phyloP scores from a whole-genome alignment of 805 yeast species.

The Saccharomyces eubayanus region DNA sequence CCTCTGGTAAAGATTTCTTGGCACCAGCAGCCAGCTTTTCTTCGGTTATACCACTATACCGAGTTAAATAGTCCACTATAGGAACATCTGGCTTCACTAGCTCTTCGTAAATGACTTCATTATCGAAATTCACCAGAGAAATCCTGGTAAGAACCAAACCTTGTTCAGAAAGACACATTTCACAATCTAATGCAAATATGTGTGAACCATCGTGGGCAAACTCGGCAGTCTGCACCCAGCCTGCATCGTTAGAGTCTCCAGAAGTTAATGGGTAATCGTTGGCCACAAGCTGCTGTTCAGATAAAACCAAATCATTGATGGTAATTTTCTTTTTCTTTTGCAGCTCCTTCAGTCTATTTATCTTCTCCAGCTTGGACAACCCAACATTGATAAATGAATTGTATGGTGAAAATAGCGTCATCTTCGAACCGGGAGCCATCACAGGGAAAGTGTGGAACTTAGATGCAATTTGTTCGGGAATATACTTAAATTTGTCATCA shows the following conservation, averaged over 20 bases:
- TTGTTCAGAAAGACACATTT: slow-evolving; percentile 63
- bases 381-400: slow-evolving; percentile 51
- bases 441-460: slow-evolving; percentile 37
- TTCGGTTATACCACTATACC: slow-evolving; percentile 79
- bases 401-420: slow-evolving; percentile 44
- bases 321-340: slow-evolving; percentile 30
- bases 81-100: slow-evolving; percentile 69
- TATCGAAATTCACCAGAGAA: slow-evolving; percentile 59
- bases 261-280: slow-evolving; percentile 59
- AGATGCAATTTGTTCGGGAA: slow-evolving; percentile 4
- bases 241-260: slow-evolving; percentile 3
- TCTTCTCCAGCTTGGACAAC: slow-evolving; percentile 48
- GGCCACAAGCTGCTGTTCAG: slow-evolving; percentile 38
- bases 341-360: slow-evolving; percentile 28
- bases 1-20: slow-evolving; percentile 55
- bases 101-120: slow-evolving; percentile 56
- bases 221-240: slow-evolving; percentile 46
- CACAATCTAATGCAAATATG: slow-evolving; percentile 84
- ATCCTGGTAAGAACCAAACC: slow-evolving; percentile 71
- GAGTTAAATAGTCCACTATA: slow-evolving; percentile 74
- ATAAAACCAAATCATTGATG: slow-evolving; percentile 47
- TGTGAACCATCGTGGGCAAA: slow-evolving; percentile 53
- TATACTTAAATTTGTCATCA: slow-evolving; percentile 2
- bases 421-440: slow-evolving; percentile 58
- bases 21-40: slow-evolving; percentile 50